Evolutionary conservation across 331 rosid genomes (phyloP).

Genomic region (Quercus phellos): DNA sequence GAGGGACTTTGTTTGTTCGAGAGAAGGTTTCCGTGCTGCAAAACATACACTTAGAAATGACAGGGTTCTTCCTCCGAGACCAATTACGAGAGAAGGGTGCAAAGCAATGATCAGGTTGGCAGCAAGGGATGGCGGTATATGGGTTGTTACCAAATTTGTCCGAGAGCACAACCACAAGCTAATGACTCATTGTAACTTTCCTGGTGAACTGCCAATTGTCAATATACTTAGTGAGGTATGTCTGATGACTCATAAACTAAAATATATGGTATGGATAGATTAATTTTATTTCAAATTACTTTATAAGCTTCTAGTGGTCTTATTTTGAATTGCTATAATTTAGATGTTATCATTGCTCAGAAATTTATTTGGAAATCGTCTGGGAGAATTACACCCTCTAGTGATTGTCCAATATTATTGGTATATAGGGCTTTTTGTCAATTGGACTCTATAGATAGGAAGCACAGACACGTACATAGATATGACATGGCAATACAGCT

Average conservation of each 20-base stretch:
- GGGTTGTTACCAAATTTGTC: slow-evolving; percentile 15
- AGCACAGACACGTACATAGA: background rate
- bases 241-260: background rate
- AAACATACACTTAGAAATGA: slow-evolving; percentile 11
- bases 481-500: too few relatives aligned
- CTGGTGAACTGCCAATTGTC: slow-evolving; percentile 12
- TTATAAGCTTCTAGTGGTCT: background rate
- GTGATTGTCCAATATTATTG: background rate
- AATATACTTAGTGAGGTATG: slow-evolving; percentile 20
- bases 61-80: slow-evolving; percentile 17
- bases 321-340: background rate
- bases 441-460: background rate
- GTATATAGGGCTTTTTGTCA: background rate
- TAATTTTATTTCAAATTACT: too few relatives aligned
- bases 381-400: background rate
- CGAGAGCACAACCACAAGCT: slow-evolving; percentile 17
- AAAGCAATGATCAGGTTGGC: slow-evolving; percentile 21
- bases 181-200: slow-evolving; percentile 1
- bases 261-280: too few relatives aligned
- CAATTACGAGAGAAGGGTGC: slow-evolving; percentile 16
- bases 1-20: slow-evolving; percentile 14
- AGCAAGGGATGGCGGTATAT: slow-evolving; percentile 3
- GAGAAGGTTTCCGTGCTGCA: slow-evolving; percentile 18
- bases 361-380: background rate
- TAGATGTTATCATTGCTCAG: background rate